Conservation (phyloP, 371 early-diverging fungal genomes). For the Mucor mucedo region DNA sequence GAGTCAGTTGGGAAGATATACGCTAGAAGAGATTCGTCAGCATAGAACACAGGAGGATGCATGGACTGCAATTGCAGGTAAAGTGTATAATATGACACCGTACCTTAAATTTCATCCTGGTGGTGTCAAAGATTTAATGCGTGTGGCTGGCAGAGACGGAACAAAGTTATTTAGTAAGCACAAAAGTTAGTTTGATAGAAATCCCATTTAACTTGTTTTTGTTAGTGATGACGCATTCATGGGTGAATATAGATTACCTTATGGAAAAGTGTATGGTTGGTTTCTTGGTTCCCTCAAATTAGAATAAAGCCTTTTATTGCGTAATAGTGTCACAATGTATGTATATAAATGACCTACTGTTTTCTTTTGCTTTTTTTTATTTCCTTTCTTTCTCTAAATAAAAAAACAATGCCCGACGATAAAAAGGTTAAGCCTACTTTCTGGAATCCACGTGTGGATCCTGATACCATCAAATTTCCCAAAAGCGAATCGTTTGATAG, state of each 20-base stretch:
- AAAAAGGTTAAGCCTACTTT: slow-evolving; percentile 15
- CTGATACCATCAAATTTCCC: slow-evolving; percentile 10
- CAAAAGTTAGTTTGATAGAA: background rate
- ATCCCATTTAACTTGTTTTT: background rate
- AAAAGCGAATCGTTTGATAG: slow-evolving; percentile 17
- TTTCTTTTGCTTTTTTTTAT: background rate
- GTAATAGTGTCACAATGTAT: no score
- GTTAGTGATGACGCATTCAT: slow-evolving; percentile 84
- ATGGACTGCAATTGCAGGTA: slow-evolving; percentile 94
- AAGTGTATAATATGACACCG: slow-evolving; percentile 94
- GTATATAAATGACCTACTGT: slow-evolving; percentile 6
- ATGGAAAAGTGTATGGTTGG: slow-evolving; percentile 88
- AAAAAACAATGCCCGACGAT: slow-evolving; percentile 12
- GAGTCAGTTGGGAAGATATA: slow-evolving; percentile 59
- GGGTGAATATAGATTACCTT: slow-evolving; percentile 91
- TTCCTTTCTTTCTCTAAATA: slow-evolving; percentile 3
- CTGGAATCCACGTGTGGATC: slow-evolving; percentile 28
- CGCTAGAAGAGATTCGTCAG: slow-evolving; percentile 76
- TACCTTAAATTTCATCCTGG: slow-evolving; percentile 98
- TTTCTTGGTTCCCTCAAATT: slow-evolving; percentile 61
- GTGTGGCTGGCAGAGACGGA: slow-evolving; percentile 94
- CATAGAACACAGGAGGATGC: slow-evolving; percentile 85
- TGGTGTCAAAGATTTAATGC: slow-evolving; percentile 83
- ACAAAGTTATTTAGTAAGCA: slow-evolving; percentile 86
- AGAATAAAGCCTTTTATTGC: background rate